Percentiles rank a stretch among this genome's conserved stretches.
These are phyloP conservation scores for Coemansia sp. DNA, from an alignment of 192 early-diverging fungal genomes.

Conservation along the genomic window DNA sequence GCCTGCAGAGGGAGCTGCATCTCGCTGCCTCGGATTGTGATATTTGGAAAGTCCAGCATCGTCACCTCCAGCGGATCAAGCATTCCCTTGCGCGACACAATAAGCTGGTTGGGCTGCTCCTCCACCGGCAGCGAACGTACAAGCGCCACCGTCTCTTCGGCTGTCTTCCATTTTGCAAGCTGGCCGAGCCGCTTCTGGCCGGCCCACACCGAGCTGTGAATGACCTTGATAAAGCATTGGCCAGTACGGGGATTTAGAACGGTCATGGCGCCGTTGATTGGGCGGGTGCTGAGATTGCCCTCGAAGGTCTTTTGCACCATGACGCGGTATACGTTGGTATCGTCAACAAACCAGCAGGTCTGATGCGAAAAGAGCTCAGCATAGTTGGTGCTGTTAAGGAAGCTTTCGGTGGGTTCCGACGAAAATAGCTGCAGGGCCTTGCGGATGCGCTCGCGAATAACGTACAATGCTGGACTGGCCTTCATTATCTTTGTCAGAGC, in stretches of 20 bases:
- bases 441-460: constrained; percentile 96
- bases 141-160: constrained; percentile 98
- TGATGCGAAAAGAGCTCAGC: constrained; percentile 97
- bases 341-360: constrained; percentile 99
- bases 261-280: constrained; percentile 98
- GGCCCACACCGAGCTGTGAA: constrained; percentile 99
- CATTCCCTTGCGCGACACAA: constrained; percentile 99
- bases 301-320: constrained; percentile 99
- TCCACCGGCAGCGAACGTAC: constrained; percentile 98
- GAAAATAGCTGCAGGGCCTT: constrained; percentile 98
- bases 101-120: constrained; percentile 99
- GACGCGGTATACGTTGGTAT: constrained; percentile 99
- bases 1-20: constrained; percentile 98
- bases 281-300: constrained; percentile 97
- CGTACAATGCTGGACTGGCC: constrained; percentile 95
- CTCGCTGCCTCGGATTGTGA: constrained; percentile 97
- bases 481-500: constrained; percentile 99
- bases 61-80: constrained; percentile 95
- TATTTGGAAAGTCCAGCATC: constrained; percentile 95
- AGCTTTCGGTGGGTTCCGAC: constrained; percentile 98
- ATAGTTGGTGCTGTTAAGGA: constrained; percentile 91
- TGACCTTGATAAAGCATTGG: constrained; percentile 98
- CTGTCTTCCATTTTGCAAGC: constrained; percentile 99
- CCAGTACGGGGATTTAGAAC: constrained; percentile 99
- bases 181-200: constrained; percentile 99